These are phyloP conservation scores for Elsinoe necatrix DNA, from an alignment of 2,329 filamentous ascomycete species.

Conservation along the genomic window DNA sequence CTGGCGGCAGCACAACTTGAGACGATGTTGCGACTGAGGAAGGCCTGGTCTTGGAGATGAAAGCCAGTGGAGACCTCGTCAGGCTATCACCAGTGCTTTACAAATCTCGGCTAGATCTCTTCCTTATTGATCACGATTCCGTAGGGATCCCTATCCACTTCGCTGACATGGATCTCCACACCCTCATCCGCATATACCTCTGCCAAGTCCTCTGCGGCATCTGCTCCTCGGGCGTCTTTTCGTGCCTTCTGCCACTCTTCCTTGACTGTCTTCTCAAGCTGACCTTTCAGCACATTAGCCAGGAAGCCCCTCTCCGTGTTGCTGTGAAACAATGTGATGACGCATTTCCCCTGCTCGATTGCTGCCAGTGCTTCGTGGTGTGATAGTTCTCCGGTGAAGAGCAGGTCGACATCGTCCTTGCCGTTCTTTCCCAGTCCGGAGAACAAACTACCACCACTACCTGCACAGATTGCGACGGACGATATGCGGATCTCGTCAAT, in stretches of 20 bases:
- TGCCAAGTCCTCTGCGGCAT: slow-evolving; percentile 32
- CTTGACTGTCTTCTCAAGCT: slow-evolving; percentile 53
- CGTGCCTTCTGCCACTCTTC: slow-evolving; percentile 46
- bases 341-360: slow-evolving; percentile 71
- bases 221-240: slow-evolving; percentile 33
- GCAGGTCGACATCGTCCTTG: slow-evolving; percentile 58
- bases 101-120: slow-evolving; percentile 20
- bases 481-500: slow-evolving; percentile 50
- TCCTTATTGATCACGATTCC: slow-evolving; percentile 52
- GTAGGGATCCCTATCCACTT: slow-evolving; percentile 79
- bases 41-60: too few species aligned
- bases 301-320: slow-evolving; percentile 87
- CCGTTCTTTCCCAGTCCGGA: slow-evolving; percentile 43
- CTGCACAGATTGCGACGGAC: slow-evolving; percentile 79
- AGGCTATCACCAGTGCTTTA: too few species aligned
- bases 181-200: slow-evolving; percentile 46
- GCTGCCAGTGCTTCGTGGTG: slow-evolving; percentile 87
- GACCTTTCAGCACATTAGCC: slow-evolving; percentile 57
- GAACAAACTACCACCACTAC: slow-evolving; percentile 73
- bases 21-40: too few species aligned
- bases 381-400: slow-evolving; percentile 87
- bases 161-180: slow-evolving; percentile 64
- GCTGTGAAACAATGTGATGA: slow-evolving; percentile 82
- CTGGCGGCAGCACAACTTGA: too few species aligned
- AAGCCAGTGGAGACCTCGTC: too few species aligned